These are phyloP conservation scores for Punica granatum DNA, from an alignment of 345 rosid species.

Conservation along the genomic window DNA sequence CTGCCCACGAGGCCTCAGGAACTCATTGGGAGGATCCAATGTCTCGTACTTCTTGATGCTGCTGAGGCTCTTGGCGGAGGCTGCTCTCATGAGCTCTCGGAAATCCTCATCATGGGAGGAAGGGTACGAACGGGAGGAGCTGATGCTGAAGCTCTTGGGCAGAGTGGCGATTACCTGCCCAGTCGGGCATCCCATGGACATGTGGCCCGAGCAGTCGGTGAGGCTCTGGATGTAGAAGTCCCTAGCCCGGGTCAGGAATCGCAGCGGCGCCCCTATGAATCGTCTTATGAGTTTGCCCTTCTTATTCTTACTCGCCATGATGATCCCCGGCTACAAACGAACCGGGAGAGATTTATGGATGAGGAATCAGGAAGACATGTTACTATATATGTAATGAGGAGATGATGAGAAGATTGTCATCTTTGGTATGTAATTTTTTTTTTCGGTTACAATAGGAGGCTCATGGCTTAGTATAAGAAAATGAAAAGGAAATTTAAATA, in stretches of 20 bases:
- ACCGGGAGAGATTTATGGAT: not conserved
- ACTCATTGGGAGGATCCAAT: not conserved
- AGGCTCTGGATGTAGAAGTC: conserved; percentile 55
- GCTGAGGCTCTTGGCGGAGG: conserved; percentile 30
- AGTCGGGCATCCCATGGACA: conserved; percentile 30
- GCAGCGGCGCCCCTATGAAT: conserved; percentile 34
- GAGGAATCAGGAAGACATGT: not conserved
- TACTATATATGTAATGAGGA: not conserved
- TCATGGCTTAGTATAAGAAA: too few species aligned
- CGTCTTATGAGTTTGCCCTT: conserved; percentile 19
- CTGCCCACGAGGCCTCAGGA: not conserved
- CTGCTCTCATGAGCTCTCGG: conserved; percentile 43
- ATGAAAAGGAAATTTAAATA: too few species aligned
- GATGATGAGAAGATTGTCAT: not conserved
- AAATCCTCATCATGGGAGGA: conserved; percentile 23
- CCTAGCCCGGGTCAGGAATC: conserved; percentile 38
- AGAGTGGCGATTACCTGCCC: conserved; percentile 25
- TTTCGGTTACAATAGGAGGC: too few species aligned
- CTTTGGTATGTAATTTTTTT: too few species aligned
- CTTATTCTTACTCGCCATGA: conserved; percentile 1
- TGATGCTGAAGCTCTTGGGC: conserved; percentile 47
- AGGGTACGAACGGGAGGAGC: conserved; percentile 19
- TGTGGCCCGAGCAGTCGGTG: conserved; percentile 44
- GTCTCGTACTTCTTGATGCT: conserved; percentile 3
- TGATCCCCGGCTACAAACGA: too few species aligned